These are phyloP conservation scores for Penicillium sumatraense DNA, from an alignment of 2,329 filamentous ascomycete species.

Conservation along the genomic window DNA sequence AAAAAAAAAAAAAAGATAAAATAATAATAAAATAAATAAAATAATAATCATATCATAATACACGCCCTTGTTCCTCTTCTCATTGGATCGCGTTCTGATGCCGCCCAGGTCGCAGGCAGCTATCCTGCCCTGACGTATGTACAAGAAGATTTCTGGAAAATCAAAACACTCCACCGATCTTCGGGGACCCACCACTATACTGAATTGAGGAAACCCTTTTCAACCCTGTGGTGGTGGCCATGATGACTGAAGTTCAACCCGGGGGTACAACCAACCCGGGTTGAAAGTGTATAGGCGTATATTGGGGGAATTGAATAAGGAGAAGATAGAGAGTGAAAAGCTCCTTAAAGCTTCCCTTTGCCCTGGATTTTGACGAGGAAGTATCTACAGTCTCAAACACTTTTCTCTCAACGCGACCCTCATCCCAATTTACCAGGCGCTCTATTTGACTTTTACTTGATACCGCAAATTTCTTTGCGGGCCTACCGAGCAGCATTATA, in stretches of 20 bases:
- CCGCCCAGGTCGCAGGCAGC: background rate
- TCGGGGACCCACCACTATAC: background rate
- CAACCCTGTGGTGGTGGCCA: background rate
- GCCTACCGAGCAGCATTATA: background rate
- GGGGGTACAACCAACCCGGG: background rate
- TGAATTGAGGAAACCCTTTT: background rate
- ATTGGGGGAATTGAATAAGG: background rate
- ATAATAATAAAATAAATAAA: background rate
- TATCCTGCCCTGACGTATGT: background rate
- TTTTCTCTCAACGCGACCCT: background rate
- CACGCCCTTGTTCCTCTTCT: background rate
- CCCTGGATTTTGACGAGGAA: background rate
- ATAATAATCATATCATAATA: background rate
- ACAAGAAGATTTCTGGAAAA: background rate
- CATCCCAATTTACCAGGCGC: background rate
- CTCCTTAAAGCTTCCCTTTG: background rate
- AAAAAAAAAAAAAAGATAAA: background rate
- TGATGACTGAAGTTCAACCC: background rate
- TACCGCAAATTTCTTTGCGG: background rate
- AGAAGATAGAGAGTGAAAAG: background rate
- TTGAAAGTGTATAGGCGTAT: background rate
- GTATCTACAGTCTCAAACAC: background rate
- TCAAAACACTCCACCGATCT: background rate
- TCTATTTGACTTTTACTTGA: background rate
- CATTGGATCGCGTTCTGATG: background rate